Evolutionary conservation across 2,329 filamentous ascomycete species (phyloP).

Genomic region (Tolypocladium amazonense): DNA sequence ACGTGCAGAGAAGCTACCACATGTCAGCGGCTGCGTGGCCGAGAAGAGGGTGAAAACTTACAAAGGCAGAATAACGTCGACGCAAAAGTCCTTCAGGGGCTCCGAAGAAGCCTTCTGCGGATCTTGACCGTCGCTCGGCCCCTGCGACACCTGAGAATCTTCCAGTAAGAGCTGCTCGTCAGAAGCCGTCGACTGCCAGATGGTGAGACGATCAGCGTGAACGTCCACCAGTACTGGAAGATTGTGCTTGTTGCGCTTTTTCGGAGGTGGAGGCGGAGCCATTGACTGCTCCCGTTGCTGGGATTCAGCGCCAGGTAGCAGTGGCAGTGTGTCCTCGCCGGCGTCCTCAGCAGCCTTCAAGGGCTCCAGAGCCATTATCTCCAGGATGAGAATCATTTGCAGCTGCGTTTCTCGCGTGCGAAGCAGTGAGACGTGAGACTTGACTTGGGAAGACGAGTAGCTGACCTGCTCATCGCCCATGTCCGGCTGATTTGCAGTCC

Average conservation of each 20-base stretch:
- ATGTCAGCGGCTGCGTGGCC: slow-evolving; percentile 20
- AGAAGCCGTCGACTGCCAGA: slow-evolving; percentile 69
- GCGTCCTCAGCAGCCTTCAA: slow-evolving; percentile 28
- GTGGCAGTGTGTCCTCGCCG: slow-evolving; percentile 36
- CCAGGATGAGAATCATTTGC: slow-evolving; percentile 70
- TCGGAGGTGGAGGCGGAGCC: slow-evolving; percentile 20
- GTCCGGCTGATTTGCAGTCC: slow-evolving; percentile 47
- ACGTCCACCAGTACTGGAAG: slow-evolving; percentile 58
- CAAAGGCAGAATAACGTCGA: slow-evolving; percentile 74
- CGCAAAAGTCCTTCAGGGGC: slow-evolving; percentile 63
- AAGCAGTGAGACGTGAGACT: slow-evolving; percentile 52
- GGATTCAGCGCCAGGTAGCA: slow-evolving; percentile 25
- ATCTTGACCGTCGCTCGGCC: slow-evolving; percentile 21
- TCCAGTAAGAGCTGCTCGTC: slow-evolving; percentile 43
- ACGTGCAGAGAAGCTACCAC: slow-evolving; percentile 56
- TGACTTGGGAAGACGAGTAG: slow-evolving; percentile 41
- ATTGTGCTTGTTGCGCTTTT: slow-evolving; percentile 54
- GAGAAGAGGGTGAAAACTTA: slow-evolving; percentile 26
- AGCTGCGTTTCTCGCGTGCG: slow-evolving; percentile 69
- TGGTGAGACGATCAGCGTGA: slow-evolving; percentile 67
- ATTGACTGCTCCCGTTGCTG: slow-evolving; percentile 14
- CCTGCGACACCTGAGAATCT: slow-evolving; percentile 31
- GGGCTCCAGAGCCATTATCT: slow-evolving; percentile 61
- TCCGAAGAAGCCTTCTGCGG: slow-evolving; percentile 40
- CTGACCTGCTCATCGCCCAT: slow-evolving; percentile 36